phyloP scores from a whole-genome alignment of 139 green algal genomes.

The Asterochloris sp. region DNA sequence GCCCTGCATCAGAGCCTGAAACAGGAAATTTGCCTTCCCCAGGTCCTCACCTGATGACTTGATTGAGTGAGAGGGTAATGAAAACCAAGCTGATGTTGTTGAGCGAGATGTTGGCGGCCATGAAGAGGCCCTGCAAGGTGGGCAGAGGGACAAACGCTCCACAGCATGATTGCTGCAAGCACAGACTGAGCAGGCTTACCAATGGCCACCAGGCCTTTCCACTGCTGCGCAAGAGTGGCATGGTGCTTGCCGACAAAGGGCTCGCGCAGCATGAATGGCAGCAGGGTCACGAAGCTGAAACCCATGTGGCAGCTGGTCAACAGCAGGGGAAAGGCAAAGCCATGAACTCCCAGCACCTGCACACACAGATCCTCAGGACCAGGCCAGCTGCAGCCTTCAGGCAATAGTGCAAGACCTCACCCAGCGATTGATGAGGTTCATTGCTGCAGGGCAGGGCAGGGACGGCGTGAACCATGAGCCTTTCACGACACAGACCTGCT shows the following conservation, averaged over 20 bases:
- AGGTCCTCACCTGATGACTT: slow-evolving; percentile 44
- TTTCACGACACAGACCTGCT: too few relatives aligned
- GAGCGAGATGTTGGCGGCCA: slow-evolving; percentile 50
- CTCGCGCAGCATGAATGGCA: slow-evolving; percentile 37
- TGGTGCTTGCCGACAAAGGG: slow-evolving; percentile 29
- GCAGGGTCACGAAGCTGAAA: slow-evolving; percentile 42
- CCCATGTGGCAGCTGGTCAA: slow-evolving; percentile 57
- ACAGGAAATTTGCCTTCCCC: too few relatives aligned
- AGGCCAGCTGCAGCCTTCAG: too few relatives aligned
- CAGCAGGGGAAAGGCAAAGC: slow-evolving; percentile 55
- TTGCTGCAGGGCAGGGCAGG: too few relatives aligned
- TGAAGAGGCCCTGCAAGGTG: neutral
- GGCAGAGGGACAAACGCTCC: too few relatives aligned
- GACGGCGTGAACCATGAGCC: too few relatives aligned
- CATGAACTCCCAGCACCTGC: slow-evolving; percentile 24
- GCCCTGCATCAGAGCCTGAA: too few relatives aligned
- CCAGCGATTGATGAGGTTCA: slow-evolving; percentile 14
- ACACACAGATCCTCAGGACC: too few relatives aligned
- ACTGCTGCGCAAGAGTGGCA: slow-evolving; percentile 36
- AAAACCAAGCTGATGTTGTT: slow-evolving; percentile 56
- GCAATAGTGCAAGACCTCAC: too few relatives aligned
- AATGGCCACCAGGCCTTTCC: slow-evolving; percentile 48
- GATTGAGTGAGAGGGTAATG: slow-evolving; percentile 54
- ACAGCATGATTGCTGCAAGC: neutral
- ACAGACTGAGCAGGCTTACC: slow-evolving; percentile 4